Conservation (phyloP, 208 protist species). For the Strigomonas culicis region DNA sequence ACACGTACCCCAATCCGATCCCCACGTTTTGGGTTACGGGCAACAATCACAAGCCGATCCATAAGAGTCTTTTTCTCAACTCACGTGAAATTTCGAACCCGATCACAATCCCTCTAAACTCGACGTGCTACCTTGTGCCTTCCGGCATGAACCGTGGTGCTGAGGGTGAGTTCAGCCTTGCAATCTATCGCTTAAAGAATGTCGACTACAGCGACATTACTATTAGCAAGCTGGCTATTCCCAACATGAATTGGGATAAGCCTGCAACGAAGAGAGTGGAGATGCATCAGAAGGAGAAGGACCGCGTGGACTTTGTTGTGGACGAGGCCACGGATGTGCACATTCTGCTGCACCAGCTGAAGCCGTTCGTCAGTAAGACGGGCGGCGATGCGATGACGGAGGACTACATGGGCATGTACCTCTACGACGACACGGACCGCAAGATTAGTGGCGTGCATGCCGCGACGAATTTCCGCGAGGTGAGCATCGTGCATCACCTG, state of each 20-base stretch:
- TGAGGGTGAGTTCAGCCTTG: conserved; percentile 41
- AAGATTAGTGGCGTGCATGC: conserved; percentile 52
- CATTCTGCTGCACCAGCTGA: conserved; percentile 64
- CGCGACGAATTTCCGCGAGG: conserved; percentile 84
- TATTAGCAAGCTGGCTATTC: conserved; percentile 32
- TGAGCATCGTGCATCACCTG: conserved; percentile 57
- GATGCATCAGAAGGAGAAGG: conserved; percentile 40
- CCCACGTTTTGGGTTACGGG: conserved; percentile 62
- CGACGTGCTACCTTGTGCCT: conserved; percentile 68
- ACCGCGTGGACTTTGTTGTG: conserved; percentile 74
- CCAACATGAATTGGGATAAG: conserved; percentile 35
- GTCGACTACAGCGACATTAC: conserved; percentile 38
- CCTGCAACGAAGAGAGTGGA: conserved; percentile 33
- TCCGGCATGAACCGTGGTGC: conserved; percentile 52
- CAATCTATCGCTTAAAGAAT: conserved; percentile 43
- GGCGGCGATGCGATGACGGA: conserved; percentile 71
- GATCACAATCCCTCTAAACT: conserved; percentile 51
- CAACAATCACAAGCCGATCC: conserved; percentile 58
- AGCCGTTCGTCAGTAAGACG: conserved; percentile 36
- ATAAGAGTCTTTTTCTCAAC: conserved; percentile 79
- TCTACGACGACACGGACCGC: conserved; percentile 62
- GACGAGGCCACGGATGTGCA: conserved; percentile 65
- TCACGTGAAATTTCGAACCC: conserved; percentile 58
- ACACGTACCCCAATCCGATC: conserved; percentile 28
- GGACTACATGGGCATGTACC: conserved; percentile 80